Percentiles rank a stretch among this genome's conserved stretches.
These are phyloP conservation scores for Phytopythium litorale DNA, from an alignment of 352 stramenopile genomes.

Conservation along the genomic window DNA sequence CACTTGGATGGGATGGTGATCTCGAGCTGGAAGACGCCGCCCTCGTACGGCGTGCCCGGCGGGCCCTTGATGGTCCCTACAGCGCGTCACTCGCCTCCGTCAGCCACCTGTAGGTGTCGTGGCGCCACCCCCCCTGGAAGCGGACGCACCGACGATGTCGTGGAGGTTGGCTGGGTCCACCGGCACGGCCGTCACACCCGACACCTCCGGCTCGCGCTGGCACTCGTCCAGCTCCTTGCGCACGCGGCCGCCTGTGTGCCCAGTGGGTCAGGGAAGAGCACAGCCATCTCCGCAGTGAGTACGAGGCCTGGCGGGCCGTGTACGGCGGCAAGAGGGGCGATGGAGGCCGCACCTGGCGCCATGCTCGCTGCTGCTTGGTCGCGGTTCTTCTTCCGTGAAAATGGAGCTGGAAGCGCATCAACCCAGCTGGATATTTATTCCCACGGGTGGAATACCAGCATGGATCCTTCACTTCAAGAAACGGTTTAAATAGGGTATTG, in stretches of 20 bases:
- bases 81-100: background rate
- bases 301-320: background rate
- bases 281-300: background rate
- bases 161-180: slow-evolving; percentile 26
- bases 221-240: slow-evolving; percentile 89
- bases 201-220: slow-evolving; percentile 76
- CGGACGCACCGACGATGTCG: slow-evolving; percentile 21
- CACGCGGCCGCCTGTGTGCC: slow-evolving; percentile 51
- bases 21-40: slow-evolving; percentile 89
- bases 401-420: background rate
- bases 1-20: slow-evolving; percentile 94
- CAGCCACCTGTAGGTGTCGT: background rate
- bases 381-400: background rate
- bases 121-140: background rate
- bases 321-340: background rate
- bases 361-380: background rate
- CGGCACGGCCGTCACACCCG: slow-evolving; percentile 63
- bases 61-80: slow-evolving; percentile 68
- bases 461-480: background rate
- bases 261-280: too few relatives aligned
- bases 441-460: background rate
- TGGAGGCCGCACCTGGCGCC: slow-evolving; percentile 4
- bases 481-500: background rate
- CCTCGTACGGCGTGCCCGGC: slow-evolving; percentile 83
- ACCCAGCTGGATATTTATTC: background rate